Percentiles rank a stretch among this genome's conserved stretches.
Conservation (phyloP, 148 eudicot species). For the Rhododendron vialii region DNA sequence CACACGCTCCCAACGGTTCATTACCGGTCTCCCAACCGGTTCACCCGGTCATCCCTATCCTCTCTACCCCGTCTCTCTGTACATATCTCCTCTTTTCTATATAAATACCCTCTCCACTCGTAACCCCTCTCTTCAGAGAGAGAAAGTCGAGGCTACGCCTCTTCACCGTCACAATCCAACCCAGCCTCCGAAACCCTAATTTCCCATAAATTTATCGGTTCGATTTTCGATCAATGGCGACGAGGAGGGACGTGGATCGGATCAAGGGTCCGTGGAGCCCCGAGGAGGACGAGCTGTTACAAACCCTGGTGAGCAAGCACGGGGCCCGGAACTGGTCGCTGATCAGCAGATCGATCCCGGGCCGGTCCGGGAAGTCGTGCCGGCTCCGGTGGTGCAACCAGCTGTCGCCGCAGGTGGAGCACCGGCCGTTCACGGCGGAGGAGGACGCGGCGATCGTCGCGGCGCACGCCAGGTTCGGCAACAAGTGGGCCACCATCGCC, state of each 20-base stretch:
- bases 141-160: constrained; percentile 31
- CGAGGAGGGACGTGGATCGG: constrained; percentile 36
- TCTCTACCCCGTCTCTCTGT: not conserved
- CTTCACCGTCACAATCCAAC: not conserved
- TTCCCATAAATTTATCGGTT: not conserved
- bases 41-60: constrained; percentile 41
- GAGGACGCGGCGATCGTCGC: constrained; percentile 48
- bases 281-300: constrained; percentile 50
- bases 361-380: constrained; percentile 61
- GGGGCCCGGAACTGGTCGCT: constrained; percentile 62
- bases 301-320: constrained; percentile 34
- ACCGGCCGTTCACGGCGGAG: constrained; percentile 45
- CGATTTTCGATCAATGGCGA: constrained; percentile 11
- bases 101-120: constrained; percentile 5
- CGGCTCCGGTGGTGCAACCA: constrained; percentile 68
- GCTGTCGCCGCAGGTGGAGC: constrained; percentile 61
- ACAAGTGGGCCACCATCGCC: constrained; percentile 71
- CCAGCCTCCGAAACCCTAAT: not conserved
- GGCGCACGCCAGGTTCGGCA: constrained; percentile 51
- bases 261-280: constrained; percentile 70
- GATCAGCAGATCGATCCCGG: constrained; percentile 50
- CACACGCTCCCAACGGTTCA: constrained; percentile 24
- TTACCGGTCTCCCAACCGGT: constrained; percentile 39
- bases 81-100: constrained; percentile 5
- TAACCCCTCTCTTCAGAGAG: constrained; percentile 7